phyloP scores from a whole-genome alignment of 768 basidiomycete genomes.

The Suillus variegatus region DNA sequence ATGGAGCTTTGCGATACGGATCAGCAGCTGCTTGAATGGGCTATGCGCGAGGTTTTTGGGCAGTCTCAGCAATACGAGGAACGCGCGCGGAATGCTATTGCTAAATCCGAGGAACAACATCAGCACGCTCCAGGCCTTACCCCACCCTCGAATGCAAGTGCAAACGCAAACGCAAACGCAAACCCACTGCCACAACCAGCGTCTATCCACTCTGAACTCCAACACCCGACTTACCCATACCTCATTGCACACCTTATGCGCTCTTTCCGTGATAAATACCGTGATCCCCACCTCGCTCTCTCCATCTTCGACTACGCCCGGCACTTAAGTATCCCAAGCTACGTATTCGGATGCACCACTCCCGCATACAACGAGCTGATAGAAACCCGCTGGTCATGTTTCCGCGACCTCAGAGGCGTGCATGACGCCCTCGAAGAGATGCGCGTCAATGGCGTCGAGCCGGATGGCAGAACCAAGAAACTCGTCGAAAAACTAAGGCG shows the following conservation, averaged over 20 bases:
- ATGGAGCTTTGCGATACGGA: conserved; percentile 74
- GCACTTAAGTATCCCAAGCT: conserved; percentile 73
- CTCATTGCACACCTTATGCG: conserved; percentile 78
- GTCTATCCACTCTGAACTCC: conserved; percentile 31
- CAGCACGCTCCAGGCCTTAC: conserved; percentile 1
- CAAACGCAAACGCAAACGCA: not conserved
- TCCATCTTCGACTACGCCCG: conserved; percentile 82
- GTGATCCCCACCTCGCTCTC: conserved; percentile 79
- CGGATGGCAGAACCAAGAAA: conserved; percentile 59
- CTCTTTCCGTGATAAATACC: conserved; percentile 75
- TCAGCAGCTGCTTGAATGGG: conserved; percentile 73
- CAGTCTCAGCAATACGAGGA: conserved; percentile 53
- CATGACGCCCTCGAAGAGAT: conserved; percentile 80
- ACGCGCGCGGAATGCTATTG: conserved; percentile 42
- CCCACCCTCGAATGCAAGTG: not conserved
- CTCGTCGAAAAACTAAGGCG: conserved; percentile 64
- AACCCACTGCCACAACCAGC: conserved; percentile 11
- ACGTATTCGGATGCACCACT: conserved; percentile 88
- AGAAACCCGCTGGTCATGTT: conserved; percentile 79
- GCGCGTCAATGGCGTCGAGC: conserved; percentile 72
- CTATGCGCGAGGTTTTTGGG: conserved; percentile 65
- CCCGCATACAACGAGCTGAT: conserved; percentile 90
- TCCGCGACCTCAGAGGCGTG: conserved; percentile 81
- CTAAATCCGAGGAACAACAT: conserved; percentile 19
- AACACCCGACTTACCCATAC: conserved; percentile 70